Conservation (phyloP, 768 basidiomycete genomes). For the Suillus subalutaceus region DNA sequence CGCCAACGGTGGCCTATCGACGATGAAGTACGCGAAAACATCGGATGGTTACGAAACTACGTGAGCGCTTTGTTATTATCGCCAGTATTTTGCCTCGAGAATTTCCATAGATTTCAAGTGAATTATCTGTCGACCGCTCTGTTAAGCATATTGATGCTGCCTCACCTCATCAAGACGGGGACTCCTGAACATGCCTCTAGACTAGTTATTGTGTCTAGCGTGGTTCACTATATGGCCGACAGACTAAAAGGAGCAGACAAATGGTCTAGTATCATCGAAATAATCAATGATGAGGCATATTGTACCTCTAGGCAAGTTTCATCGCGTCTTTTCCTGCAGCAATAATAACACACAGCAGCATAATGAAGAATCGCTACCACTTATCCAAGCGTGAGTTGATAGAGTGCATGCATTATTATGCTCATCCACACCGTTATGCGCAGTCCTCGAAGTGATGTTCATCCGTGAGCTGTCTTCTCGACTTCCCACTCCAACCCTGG, state of each 20-base stretch:
- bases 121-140: slow-evolving; percentile 40
- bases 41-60: slow-evolving; percentile 40
- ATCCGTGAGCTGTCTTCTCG: slow-evolving; percentile 37
- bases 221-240: slow-evolving; percentile 22
- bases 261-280: slow-evolving; percentile 32
- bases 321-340: slow-evolving; percentile 5
- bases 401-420: neutral
- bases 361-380: slow-evolving; percentile 28
- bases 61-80: slow-evolving; percentile 24
- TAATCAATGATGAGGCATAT: slow-evolving; percentile 28
- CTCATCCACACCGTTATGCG: neutral
- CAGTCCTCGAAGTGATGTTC: slow-evolving; percentile 41
- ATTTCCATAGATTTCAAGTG: slow-evolving; percentile 33
- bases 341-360: slow-evolving; percentile 14
- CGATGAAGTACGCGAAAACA: slow-evolving; percentile 26
- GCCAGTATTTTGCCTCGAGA: neutral
- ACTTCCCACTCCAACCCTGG: slow-evolving; percentile 26
- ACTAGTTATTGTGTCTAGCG: slow-evolving; percentile 36
- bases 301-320: slow-evolving; percentile 29
- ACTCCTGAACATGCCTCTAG: slow-evolving; percentile 25
- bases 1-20: slow-evolving; percentile 32
- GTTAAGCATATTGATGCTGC: slow-evolving; percentile 38
- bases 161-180: slow-evolving; percentile 35
- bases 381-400: slow-evolving; percentile 28
- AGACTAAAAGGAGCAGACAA: slow-evolving; percentile 13